A percentile compares a stretch with the other conserved stretches of the same genome.
phyloP scores from a whole-genome alignment of 2,329 filamentous ascomycete species.

The Fusarium verticillioides region DNA sequence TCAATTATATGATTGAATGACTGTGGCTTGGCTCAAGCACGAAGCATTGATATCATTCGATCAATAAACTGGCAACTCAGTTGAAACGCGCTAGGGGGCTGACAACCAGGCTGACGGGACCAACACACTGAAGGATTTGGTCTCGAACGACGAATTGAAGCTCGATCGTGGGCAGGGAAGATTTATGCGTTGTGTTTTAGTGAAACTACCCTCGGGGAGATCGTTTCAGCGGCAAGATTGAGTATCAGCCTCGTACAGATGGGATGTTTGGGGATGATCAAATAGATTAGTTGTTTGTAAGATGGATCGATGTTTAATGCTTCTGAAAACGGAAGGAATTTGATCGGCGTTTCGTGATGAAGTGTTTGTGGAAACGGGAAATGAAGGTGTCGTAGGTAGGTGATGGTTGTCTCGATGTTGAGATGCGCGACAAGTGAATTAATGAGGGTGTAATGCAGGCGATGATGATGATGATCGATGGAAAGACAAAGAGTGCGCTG shows the following conservation, averaged over 20 bases:
- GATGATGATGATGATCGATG: background rate
- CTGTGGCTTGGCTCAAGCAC: constrained; percentile 13
- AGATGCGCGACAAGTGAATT: constrained; percentile 10
- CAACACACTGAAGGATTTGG: constrained; percentile 21
- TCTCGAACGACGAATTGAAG: constrained; percentile 4
- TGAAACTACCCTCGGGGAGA: constrained; percentile 24
- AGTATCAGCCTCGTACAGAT: background rate
- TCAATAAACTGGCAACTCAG: constrained; percentile 37
- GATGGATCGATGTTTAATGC: background rate
- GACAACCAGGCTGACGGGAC: constrained; percentile 25
- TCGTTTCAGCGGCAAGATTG: constrained; percentile 13
- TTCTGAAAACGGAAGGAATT: constrained; percentile 18
- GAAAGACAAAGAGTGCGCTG: background rate
- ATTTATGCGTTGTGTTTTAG: constrained; percentile 22
- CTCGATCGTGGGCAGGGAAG: background rate
- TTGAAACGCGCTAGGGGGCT: constrained; percentile 42
- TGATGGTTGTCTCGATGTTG: constrained; percentile 4
- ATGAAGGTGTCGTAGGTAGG: constrained; percentile 24
- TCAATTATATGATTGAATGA: constrained; percentile 24
- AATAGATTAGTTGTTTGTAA: constrained; percentile 6
- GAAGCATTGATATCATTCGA: constrained; percentile 30
- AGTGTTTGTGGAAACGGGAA: constrained; percentile 5
- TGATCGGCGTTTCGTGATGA: constrained; percentile 13
- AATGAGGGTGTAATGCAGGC: background rate
- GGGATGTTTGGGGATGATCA: background rate